Evolutionary conservation across 2,329 filamentous ascomycete species (phyloP).

Genomic region (Venturiaceae sp.): DNA sequence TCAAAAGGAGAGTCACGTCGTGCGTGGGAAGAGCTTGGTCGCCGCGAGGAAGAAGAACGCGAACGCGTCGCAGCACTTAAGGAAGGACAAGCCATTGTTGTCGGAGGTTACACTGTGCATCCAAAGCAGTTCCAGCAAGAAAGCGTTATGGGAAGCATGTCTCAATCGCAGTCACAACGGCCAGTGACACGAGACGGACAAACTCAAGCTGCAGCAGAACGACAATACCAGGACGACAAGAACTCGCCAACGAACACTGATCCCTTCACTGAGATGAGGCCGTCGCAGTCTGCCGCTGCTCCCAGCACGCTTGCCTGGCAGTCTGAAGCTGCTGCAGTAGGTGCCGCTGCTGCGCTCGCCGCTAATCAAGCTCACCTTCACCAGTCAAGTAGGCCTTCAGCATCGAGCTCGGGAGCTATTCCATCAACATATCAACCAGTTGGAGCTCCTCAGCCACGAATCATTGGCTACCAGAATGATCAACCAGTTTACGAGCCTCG

Average conservation of each 20-base stretch:
- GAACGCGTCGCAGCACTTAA: conserved; percentile 79
- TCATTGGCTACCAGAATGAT: neutral
- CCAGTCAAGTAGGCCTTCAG: neutral
- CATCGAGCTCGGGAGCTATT: neutral
- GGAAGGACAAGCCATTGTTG: conserved; percentile 76
- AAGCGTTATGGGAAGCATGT: conserved; percentile 30
- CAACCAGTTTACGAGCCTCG: neutral
- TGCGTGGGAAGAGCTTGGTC: conserved; percentile 93
- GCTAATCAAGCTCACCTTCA: neutral
- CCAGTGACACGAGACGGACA: conserved; percentile 21
- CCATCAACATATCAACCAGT: neutral
- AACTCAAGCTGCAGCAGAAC: conserved; percentile 4
- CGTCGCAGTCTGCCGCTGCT: neutral
- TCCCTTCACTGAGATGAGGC: conserved; percentile 44
- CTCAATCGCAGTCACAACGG: conserved; percentile 35
- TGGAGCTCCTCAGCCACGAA: neutral
- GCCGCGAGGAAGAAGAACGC: conserved; percentile 85
- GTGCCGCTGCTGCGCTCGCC: neutral
- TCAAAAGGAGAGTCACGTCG: conserved; percentile 92
- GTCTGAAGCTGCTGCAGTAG: neutral
- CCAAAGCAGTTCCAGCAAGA: conserved; percentile 58
- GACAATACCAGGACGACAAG: conserved; percentile 14
- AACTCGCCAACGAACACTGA: conserved; percentile 47
- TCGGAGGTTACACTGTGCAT: conserved; percentile 90
- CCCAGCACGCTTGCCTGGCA: neutral